phyloP scores from a whole-genome alignment of 2,329 filamentous ascomycete genomes.

The Nectriaceae sp. region DNA sequence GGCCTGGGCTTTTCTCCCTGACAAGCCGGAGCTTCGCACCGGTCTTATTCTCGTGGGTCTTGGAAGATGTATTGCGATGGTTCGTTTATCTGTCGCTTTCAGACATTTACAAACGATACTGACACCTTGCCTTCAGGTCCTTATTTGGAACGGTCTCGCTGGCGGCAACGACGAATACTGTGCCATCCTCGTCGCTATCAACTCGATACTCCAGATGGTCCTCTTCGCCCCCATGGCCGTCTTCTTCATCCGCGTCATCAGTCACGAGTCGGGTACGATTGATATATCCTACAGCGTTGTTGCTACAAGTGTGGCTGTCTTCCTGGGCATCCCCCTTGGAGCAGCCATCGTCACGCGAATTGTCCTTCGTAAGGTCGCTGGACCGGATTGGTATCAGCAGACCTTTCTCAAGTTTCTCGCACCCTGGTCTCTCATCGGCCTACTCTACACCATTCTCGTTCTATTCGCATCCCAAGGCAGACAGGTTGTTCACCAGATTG shows the following conservation, averaged over 20 bases:
- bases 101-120: background rate
- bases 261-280: conserved; percentile 40
- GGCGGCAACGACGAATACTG: conserved; percentile 82
- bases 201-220: conserved; percentile 74
- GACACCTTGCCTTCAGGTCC: too few relatives aligned
- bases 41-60: conserved; percentile 82
- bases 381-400: conserved; percentile 63
- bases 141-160: conserved; percentile 72
- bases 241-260: conserved; percentile 71
- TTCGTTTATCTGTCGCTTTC: conserved; percentile 34
- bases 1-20: conserved; percentile 68
- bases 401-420: conserved; percentile 68
- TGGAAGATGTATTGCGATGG: conserved; percentile 88
- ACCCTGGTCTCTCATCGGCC: conserved; percentile 77
- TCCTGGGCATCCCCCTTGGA: conserved; percentile 80
- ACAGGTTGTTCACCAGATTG: conserved; percentile 79
- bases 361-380: conserved; percentile 53
- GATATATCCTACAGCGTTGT: conserved; percentile 64
- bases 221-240: conserved; percentile 71
- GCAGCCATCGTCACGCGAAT: conserved; percentile 77
- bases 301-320: conserved; percentile 80
- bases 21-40: conserved; percentile 57
- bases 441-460: conserved; percentile 85
- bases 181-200: conserved; percentile 75
- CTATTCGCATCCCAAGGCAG: conserved; percentile 81